These are phyloP conservation scores for Tritrichomonas musculus DNA, from an alignment of 208 protist genomes.

Conservation along the genomic window DNA sequence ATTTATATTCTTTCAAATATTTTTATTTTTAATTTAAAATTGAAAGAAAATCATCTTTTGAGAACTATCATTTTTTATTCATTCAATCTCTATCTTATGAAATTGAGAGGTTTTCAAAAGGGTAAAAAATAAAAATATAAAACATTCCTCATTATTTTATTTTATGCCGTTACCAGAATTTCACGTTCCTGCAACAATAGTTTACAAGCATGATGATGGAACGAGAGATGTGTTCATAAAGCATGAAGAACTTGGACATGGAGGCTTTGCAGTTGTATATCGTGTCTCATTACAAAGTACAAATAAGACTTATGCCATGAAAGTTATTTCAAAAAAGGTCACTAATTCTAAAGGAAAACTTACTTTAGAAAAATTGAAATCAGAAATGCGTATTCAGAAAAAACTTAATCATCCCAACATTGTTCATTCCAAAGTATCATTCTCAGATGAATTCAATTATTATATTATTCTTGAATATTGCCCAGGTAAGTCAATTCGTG, in stretches of 20 bases:
- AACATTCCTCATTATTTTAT: no score
- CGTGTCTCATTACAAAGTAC: not conserved
- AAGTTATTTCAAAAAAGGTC: constrained; percentile 72
- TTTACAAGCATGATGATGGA: no score
- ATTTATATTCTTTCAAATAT: no score
- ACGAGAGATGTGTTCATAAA: not conserved
- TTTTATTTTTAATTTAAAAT: no score
- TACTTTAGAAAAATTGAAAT: constrained; percentile 57
- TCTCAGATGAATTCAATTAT: constrained; percentile 78
- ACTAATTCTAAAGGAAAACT: not conserved
- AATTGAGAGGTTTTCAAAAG: no score
- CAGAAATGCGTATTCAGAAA: constrained; percentile 85
- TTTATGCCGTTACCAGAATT: no score
- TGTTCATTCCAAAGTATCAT: constrained; percentile 80
- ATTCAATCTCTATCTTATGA: no score
- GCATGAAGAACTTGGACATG: not conserved
- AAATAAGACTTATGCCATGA: constrained; percentile 70
- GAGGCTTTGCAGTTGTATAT: not conserved
- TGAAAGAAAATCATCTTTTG: no score
- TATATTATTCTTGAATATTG: constrained; percentile 92
- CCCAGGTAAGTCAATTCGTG: not conserved
- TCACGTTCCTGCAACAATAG: no score
- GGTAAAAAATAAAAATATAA: no score
- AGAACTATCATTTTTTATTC: no score
- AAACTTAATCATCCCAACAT: constrained; percentile 82